These are phyloP conservation scores for Marasmius tenuissimus DNA, from an alignment of 1,284 basidiomycete genomes.

Conservation along the genomic window DNA sequence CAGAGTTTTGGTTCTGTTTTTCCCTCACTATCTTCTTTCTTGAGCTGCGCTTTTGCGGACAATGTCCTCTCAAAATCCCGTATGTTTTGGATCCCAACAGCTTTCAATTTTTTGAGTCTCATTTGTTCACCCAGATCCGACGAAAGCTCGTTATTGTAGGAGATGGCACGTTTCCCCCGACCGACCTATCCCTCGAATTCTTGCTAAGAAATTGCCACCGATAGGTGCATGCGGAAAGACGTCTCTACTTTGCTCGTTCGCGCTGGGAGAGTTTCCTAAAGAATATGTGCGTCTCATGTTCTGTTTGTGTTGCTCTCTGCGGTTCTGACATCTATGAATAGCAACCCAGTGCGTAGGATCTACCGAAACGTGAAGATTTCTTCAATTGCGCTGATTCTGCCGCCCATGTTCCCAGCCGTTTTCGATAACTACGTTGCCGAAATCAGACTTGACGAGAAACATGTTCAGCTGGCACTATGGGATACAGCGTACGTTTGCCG, in stretches of 20 bases:
- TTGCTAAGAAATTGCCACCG: slow-evolving; percentile 14
- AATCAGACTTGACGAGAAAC: slow-evolving; percentile 95
- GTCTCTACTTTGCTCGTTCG: slow-evolving; percentile 85
- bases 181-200: slow-evolving; percentile 16
- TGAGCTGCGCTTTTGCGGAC: slow-evolving; percentile 1
- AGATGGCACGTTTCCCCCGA: slow-evolving; percentile 65
- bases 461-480: slow-evolving; percentile 94
- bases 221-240: slow-evolving; percentile 85
- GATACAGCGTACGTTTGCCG: slow-evolving; percentile 84
- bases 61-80: slow-evolving; percentile 52
- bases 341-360: slow-evolving; percentile 55
- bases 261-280: slow-evolving; percentile 95
- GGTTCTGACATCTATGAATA: slow-evolving; percentile 22
- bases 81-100: slow-evolving; percentile 29
- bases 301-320: slow-evolving; percentile 14
- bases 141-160: slow-evolving; percentile 93
- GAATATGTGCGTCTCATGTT: slow-evolving; percentile 78
- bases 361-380: slow-evolving; percentile 2
- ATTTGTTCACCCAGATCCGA: slow-evolving; percentile 57
- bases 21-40: slow-evolving; percentile 5
- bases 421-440: slow-evolving; percentile 99
- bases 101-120: slow-evolving; percentile 3
- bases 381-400: slow-evolving; percentile 13
- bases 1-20: slow-evolving; percentile 1
- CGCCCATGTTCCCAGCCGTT: slow-evolving; percentile 57